Conservation (phyloP, 768 basidiomycete genomes). For the Leccinum barrowsii region DNA sequence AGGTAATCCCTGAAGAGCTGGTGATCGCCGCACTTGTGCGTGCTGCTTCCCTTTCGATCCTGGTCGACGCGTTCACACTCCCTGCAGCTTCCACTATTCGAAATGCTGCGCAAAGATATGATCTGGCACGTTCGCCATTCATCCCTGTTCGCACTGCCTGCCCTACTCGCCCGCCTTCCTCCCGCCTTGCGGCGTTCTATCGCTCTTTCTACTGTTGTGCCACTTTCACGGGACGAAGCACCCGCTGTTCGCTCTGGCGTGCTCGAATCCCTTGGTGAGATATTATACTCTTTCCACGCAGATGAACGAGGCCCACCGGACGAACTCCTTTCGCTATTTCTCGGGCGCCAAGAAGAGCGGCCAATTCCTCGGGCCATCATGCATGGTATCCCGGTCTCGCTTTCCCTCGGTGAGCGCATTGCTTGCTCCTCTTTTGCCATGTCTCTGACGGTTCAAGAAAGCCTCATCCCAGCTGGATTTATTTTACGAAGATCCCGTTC, state of each 20-base stretch:
- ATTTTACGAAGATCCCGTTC: constrained; percentile 63
- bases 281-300: constrained; percentile 77
- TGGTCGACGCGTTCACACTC: constrained; percentile 3
- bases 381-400: constrained; percentile 5
- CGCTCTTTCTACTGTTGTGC: constrained; percentile 61
- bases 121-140: constrained; percentile 87
- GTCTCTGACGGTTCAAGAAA: constrained; percentile 12
- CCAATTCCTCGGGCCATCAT: constrained; percentile 31
- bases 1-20: constrained; percentile 76
- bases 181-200: constrained; percentile 54
- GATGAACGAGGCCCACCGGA: constrained; percentile 62
- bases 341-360: constrained; percentile 52
- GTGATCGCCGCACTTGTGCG: constrained; percentile 61
- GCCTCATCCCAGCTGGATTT: constrained; percentile 34
- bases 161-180: constrained; percentile 65
- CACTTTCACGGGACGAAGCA: constrained; percentile 61
- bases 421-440: neutral
- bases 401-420: constrained; percentile 17
- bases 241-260: constrained; percentile 72
- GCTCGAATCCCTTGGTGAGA: constrained; percentile 85
- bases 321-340: constrained; percentile 72
- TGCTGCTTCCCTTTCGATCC: constrained; percentile 9
- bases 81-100: constrained; percentile 75
- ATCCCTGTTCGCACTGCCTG: constrained; percentile 80
- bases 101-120: constrained; percentile 61